A percentile compares a stretch with the other conserved stretches of the same genome.
Evolutionary conservation across 2,329 filamentous ascomycete species (phyloP).

Genomic region (Diplocarpon mali): DNA sequence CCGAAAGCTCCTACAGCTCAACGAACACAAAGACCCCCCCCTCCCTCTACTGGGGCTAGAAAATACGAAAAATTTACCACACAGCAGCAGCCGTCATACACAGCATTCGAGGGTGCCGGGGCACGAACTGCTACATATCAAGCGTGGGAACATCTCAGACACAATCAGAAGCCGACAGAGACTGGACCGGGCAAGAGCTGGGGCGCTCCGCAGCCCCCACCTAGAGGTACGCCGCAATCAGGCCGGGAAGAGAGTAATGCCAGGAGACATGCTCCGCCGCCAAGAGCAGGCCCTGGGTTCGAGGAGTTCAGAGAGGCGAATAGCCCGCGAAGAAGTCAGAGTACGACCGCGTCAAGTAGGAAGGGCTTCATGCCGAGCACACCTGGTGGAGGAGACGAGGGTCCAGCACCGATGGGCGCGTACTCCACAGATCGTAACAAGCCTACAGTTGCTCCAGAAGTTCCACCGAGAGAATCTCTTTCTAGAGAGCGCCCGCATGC

Average conservation of each 20-base stretch:
- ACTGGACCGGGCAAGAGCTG: constrained; percentile 11
- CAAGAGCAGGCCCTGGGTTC: constrained; percentile 13
- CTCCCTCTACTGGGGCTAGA: constrained; percentile 24
- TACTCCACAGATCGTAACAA: constrained; percentile 24
- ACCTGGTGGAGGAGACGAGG: constrained; percentile 26
- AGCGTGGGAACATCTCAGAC: constrained; percentile 26
- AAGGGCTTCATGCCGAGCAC: constrained; percentile 26
- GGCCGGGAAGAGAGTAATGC: constrained; percentile 19
- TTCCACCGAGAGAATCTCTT: constrained; percentile 16
- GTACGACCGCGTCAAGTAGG: constrained; percentile 13
- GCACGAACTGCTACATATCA: constrained; percentile 24
- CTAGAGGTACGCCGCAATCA: constrained; percentile 19
- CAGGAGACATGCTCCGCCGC: constrained; percentile 10
- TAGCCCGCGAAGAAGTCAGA: constrained; percentile 17
- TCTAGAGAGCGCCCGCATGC: constrained; percentile 1
- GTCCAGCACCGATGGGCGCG: constrained; percentile 22
- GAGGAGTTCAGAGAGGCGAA: constrained; percentile 15
- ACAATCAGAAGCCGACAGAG: neutral
- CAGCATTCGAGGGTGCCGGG: constrained; percentile 22
- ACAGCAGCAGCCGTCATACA: constrained; percentile 20
- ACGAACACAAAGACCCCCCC: constrained; percentile 10
- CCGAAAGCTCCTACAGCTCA: constrained; percentile 23
- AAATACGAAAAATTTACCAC: constrained; percentile 25
- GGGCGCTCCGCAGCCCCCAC: constrained; percentile 15
- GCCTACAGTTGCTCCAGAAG: constrained; percentile 16